Evolutionary conservation across 73 alveolate genomes (phyloP).

Genomic region (Paramecium caudatum): DNA sequence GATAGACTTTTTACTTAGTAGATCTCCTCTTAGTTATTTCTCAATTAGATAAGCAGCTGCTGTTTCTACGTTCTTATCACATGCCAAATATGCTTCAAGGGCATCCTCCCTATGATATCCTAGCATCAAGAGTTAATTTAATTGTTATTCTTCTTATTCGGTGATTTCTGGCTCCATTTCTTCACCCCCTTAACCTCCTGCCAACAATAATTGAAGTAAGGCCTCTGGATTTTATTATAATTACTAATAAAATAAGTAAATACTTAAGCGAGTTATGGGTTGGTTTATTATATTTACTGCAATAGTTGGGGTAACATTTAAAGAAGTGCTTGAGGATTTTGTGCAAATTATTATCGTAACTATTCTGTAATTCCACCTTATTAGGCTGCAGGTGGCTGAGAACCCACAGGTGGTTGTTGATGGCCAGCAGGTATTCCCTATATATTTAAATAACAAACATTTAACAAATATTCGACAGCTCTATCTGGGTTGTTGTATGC

Average conservation of each 20-base stretch:
- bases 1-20: background rate
- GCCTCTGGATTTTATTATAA: conserved; percentile 68
- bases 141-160: conserved; percentile 1
- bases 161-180: background rate
- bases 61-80: conserved; percentile 69
- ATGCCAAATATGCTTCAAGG: conserved; percentile 66
- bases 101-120: conserved; percentile 69
- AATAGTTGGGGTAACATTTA: conserved; percentile 30
- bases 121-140: conserved; percentile 1
- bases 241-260: background rate
- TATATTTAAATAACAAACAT: background rate
- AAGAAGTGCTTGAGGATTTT: conserved; percentile 63
- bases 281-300: conserved; percentile 57
- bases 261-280: conserved; percentile 65
- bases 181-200: conserved; percentile 29
- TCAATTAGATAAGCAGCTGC: conserved; percentile 64
- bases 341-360: conserved; percentile 27
- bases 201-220: conserved; percentile 47
- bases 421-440: conserved; percentile 9
- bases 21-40: conserved; percentile 51
- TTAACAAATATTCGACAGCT: conserved; percentile 71
- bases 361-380: conserved; percentile 18
- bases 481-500: conserved; percentile 72
- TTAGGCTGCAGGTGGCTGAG: background rate
- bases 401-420: conserved; percentile 6